Percentiles rank a stretch among this genome's conserved stretches.
Evolutionary conservation across 2,329 filamentous ascomycete genomes (phyloP).

Genomic region (Colletotrichum australisinense): DNA sequence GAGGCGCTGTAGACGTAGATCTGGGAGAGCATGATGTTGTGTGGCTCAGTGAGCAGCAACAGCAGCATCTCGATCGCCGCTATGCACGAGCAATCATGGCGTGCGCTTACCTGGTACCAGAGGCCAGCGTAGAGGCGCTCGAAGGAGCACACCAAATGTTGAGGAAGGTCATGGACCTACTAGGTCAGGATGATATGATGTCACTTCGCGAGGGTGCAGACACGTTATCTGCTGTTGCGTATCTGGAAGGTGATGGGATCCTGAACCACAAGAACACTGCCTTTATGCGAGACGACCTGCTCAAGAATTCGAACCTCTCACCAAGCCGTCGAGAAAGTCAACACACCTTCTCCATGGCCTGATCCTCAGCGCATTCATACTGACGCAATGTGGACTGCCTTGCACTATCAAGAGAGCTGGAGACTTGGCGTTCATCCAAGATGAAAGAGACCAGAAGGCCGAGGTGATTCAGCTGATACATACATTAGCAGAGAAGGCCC

Average conservation of each 20-base stretch:
- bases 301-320: slow-evolving; percentile 74
- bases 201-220: slow-evolving; percentile 61
- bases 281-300: slow-evolving; percentile 62
- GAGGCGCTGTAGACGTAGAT: slow-evolving; percentile 77
- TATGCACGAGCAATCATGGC: slow-evolving; percentile 78
- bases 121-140: slow-evolving; percentile 68
- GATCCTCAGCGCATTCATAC: slow-evolving; percentile 69
- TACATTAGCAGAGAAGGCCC: slow-evolving; percentile 57
- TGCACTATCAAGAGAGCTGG: slow-evolving; percentile 65
- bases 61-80: slow-evolving; percentile 68
- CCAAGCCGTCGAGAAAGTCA: slow-evolving; percentile 66
- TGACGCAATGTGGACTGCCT: slow-evolving; percentile 61
- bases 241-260: slow-evolving; percentile 46
- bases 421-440: slow-evolving; percentile 73
- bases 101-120: slow-evolving; percentile 74
- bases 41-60: slow-evolving; percentile 70
- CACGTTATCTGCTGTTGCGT: slow-evolving; percentile 50
- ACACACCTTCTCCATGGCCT: slow-evolving; percentile 72
- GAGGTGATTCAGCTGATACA: slow-evolving; percentile 71
- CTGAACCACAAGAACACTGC: slow-evolving; percentile 54
- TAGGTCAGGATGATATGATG: slow-evolving; percentile 69
- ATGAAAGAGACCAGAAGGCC: slow-evolving; percentile 72
- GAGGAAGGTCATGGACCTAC: slow-evolving; percentile 66
- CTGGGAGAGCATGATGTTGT: slow-evolving; percentile 68
- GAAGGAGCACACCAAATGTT: slow-evolving; percentile 70